phyloP scores from a whole-genome alignment of 257 asterid species.

The Nyctanthes arbortristis region DNA sequence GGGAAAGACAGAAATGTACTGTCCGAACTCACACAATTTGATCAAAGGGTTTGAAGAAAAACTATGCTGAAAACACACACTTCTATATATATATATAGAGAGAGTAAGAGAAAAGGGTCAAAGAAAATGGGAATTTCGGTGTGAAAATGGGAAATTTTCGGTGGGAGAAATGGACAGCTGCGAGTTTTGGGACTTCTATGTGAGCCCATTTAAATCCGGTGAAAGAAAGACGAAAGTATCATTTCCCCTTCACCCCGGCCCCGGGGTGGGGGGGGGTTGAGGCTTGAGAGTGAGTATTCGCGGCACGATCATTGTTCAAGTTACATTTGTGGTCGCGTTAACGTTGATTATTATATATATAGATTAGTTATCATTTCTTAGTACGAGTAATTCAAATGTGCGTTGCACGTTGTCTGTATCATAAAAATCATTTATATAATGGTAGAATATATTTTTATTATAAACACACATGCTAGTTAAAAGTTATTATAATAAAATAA shows the following conservation, averaged over 20 bases:
- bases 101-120: neutral
- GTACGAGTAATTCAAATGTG: no score
- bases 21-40: conserved; percentile 13
- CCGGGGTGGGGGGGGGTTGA: no score
- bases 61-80: neutral
- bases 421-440: no score
- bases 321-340: neutral
- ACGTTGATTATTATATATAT: neutral
- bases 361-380: no score
- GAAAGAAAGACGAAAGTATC: neutral
- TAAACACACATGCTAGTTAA: no score
- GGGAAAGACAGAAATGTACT: neutral
- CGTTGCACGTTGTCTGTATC: no score
- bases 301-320: neutral
- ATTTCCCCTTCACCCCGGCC: no score
- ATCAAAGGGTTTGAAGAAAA: conserved; percentile 16
- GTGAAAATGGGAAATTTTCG: no score
- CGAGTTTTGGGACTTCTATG: conserved; percentile 1
- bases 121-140: neutral
- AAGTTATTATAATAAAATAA: no score
- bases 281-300: neutral
- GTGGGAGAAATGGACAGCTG: neutral
- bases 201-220: conserved; percentile 22
- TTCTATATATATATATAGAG: neutral
- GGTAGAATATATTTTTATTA: no score